Conservation (phyloP, 345 rosid species). For the Acer negundo region DNA sequence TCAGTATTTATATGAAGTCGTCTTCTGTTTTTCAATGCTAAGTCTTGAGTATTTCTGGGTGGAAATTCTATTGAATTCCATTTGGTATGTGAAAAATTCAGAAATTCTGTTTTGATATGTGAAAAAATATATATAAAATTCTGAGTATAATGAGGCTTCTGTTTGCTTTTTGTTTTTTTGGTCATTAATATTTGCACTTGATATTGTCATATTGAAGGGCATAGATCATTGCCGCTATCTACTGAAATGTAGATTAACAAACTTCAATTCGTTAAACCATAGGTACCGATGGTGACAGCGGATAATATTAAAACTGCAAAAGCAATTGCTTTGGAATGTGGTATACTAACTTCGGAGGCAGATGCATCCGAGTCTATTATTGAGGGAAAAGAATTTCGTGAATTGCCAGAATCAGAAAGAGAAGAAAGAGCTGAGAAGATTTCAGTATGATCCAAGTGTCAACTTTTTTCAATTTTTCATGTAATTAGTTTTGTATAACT, state of each 20-base stretch:
- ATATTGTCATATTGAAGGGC: background rate
- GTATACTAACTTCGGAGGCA: constrained; percentile 63
- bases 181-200: background rate
- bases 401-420: constrained; percentile 63
- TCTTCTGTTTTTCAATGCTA: no score
- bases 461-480: background rate
- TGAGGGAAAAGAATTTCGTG: constrained; percentile 85
- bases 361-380: constrained; percentile 66
- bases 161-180: background rate
- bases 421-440: constrained; percentile 77
- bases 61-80: no score
- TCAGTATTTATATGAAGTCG: no score
- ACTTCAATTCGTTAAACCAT: constrained; percentile 14
- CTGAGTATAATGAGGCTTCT: no score
- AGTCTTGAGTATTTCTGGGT: no score
- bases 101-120: no score
- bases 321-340: constrained; percentile 95
- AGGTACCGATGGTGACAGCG: constrained; percentile 99
- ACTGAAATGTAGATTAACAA: background rate
- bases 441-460: constrained; percentile 49
- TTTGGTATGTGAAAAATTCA: no score
- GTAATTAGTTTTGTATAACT: background rate
- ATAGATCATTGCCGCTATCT: background rate
- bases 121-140: no score
- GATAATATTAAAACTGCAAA: constrained; percentile 94